Conservation (phyloP, 371 early-diverging fungal genomes). For the Mucor irregularis region DNA sequence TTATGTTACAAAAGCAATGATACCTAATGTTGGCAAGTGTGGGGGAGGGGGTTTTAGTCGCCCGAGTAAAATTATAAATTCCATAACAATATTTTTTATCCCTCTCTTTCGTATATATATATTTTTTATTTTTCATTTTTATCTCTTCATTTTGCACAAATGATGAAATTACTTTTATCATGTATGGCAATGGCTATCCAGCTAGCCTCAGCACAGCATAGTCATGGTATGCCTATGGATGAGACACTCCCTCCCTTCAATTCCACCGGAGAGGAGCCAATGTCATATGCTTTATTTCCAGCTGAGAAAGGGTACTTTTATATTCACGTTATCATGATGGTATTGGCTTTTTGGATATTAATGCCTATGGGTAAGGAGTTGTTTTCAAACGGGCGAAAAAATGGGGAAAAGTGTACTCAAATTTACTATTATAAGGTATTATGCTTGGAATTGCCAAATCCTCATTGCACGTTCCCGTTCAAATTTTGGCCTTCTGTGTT, state of each 20-base stretch:
- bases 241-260: conserved; percentile 41
- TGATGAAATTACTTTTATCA: not conserved
- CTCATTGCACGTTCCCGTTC: conserved; percentile 46
- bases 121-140: not conserved
- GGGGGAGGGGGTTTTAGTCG: no score
- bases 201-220: conserved; percentile 31
- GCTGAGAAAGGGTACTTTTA: conserved; percentile 43
- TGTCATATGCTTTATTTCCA: conserved; percentile 50
- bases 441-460: conserved; percentile 55
- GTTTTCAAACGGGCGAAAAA: no score
- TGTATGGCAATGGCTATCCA: not conserved
- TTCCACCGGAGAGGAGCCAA: conserved; percentile 49
- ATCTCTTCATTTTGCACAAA: not conserved
- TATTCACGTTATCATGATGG: conserved; percentile 47
- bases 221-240: conserved; percentile 29
- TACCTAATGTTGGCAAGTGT: no score
- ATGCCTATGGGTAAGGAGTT: conserved; percentile 57
- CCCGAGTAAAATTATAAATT: conserved; percentile 3
- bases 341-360: conserved; percentile 47
- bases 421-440: conserved; percentile 28
- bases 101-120: not conserved
- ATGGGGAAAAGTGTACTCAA: not conserved
- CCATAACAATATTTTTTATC: not conserved
- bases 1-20: no score
- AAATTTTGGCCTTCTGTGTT: conserved; percentile 32